Evolutionary conservation across 331 rosid genomes (phyloP), one percentile per base, ranked within the genome.

Genomic region (Quercus lobata): DNA sequence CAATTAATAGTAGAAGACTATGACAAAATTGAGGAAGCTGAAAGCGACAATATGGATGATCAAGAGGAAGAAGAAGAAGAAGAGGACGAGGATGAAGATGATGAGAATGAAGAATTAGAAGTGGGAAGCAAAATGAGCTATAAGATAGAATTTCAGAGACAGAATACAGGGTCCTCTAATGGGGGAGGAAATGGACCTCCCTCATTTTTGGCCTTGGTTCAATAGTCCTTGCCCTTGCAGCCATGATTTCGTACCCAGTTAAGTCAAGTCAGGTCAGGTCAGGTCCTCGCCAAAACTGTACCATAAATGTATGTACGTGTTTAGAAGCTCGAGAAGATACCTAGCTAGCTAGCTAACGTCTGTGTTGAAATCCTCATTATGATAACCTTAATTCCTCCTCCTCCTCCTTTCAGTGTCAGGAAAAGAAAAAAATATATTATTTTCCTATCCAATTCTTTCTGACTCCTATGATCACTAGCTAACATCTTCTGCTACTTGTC

Each of bases 201-300:
- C 69, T 78, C 85, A 55, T 75, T 83, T 85, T 27, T 86, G 69
- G 90, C 87, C 58, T 72, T 86, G 78, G 90, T 86, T 78, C 90
- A 78, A 61, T 86, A 75, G 60, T n/a, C 25, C 7, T 19, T 41
- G 22, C 24, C 68, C 17, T 32, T 55, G 46, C 44, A 8, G 63
- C 63, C 12, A 21, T 57, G 27, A 9, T 60, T 60, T 60, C 32
- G 32, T 24, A 12, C 17, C 66, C 41, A 7, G 70, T 29, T 0
- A 29, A 2, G 69, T 49, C 54, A 62, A 5, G 41, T 49, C n/a
- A n/a, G n/a, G n/a, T n/a, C n/a, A n/a, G n/a, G n/a, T n/a, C 54
- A 62, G 69, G 70, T 27, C 70, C 69, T 62, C 69, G 21, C 44
- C 37, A 29, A 34, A 34, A 68, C 17, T 68, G 53, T 68, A 68